phyloP scores from a whole-genome alignment of 306 rosid species.

The Luffa acutangula region DNA sequence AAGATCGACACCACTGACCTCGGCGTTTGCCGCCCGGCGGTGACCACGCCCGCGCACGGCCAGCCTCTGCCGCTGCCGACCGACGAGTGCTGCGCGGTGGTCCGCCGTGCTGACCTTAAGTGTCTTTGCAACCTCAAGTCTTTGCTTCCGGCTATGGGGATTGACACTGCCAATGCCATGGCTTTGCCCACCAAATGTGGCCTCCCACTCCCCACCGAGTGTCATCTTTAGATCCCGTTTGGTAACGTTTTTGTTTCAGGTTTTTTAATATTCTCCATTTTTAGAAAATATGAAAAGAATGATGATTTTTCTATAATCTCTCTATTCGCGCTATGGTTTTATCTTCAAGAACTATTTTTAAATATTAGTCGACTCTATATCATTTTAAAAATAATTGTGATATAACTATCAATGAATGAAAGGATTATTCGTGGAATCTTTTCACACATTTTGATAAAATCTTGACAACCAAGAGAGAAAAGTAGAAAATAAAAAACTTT shows the following conservation, averaged over 20 bases:
- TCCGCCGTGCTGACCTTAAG: slow-evolving; percentile 34
- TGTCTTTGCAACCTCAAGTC: slow-evolving; percentile 43
- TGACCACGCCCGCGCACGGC: slow-evolving; percentile 17
- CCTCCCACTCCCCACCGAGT: not conserved
- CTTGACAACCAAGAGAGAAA: too few relatives aligned
- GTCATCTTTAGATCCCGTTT: not conserved
- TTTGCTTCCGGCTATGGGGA: slow-evolving; percentile 30
- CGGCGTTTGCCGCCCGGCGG: slow-evolving; percentile 32
- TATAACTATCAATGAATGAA: too few relatives aligned
- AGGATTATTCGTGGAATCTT: too few relatives aligned
- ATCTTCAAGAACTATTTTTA: too few relatives aligned
- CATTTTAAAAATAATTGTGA: too few relatives aligned
- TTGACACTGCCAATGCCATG: slow-evolving; percentile 42
- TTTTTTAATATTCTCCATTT: too few relatives aligned
- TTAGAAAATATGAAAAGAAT: too few relatives aligned
- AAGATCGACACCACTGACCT: slow-evolving; percentile 24
- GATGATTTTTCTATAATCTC: too few relatives aligned
- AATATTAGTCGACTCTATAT: too few relatives aligned
- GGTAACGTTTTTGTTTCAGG: not conserved
- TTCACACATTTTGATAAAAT: too few relatives aligned
- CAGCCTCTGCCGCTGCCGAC: slow-evolving; percentile 29
- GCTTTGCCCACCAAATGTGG: slow-evolving; percentile 57
- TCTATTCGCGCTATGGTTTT: too few relatives aligned
- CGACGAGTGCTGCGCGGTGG: slow-evolving; percentile 31
- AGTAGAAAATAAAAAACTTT: too few relatives aligned